Evolutionary conservation across 2,329 filamentous ascomycete genomes (phyloP), one percentile per base, ranked within the genome.

Genomic region (Cladosporium sp.): DNA sequence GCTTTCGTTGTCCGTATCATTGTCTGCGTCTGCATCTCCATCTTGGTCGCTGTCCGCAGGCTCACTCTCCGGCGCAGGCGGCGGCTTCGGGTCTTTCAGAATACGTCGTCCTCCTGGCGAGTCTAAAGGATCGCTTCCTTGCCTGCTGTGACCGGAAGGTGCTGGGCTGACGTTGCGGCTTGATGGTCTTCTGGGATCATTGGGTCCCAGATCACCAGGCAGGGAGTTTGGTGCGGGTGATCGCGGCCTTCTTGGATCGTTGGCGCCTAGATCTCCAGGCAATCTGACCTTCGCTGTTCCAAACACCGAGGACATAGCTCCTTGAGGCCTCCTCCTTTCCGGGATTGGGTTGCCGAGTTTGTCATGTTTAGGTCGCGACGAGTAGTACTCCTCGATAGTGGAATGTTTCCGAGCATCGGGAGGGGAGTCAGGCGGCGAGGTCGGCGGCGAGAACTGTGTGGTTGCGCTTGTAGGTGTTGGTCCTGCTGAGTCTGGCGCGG

Each of bases 261-360:
- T 75, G 5, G 76, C 70, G 18, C 76, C 76, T 4, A 78, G 71
- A 66, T 78, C 77, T 21, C 77, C 77, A 8, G 77, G 77, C n/a
- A 78, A 68, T 32, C 70, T 68, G 12, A 76, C 71, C 49, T 73
- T 73, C 14, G 63, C 65, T 24, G 65, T 70, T 34, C 73, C 73
- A 65, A 71, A 75, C 2, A 73, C 71, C 3, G 72, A 69, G 38
- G 75, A 68, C 72, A 76, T 77, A 11, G 75, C 74, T 34, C 70
- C 68, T 32, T 64, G 61, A 15, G 70, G 67, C 44, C 69, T 65
- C 58, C 69, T 52, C 14, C 70, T 68, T 18, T 75, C 67, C 18
- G 74, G 71, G 7, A 74, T 71, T 0, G 70, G 71, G 65, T 75
- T 75, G 28, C 74, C 74, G n/a, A 76, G 68, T 41, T 68, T 67